A percentile compares a stretch with the other conserved stretches of the same genome.
phyloP scores from a whole-genome alignment of 192 early-diverging fungal genomes.

The Backusella australiensis region DNA sequence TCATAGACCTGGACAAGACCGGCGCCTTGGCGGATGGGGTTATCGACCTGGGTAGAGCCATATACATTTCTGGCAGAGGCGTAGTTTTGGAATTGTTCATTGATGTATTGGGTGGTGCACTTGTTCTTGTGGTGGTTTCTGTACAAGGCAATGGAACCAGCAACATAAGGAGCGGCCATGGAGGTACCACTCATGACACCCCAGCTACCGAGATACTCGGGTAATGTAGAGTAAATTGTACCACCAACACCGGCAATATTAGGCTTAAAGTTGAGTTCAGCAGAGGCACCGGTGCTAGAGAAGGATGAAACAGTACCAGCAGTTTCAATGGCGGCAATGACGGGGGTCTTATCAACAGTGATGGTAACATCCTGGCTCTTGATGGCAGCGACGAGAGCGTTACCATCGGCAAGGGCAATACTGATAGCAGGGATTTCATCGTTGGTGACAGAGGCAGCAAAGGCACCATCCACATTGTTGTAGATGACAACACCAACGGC shows the following conservation, averaged over 20 bases:
- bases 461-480: conserved; percentile 41
- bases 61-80: conserved; percentile 1
- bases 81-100: conserved; percentile 35
- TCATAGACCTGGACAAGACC: conserved; percentile 52
- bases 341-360: conserved; percentile 43
- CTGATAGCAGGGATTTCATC: conserved; percentile 52
- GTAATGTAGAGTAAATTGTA: conserved; percentile 49
- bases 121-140: conserved; percentile 33
- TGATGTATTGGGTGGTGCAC: conserved; percentile 24
- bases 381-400: conserved; percentile 46
- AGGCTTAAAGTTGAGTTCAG: conserved; percentile 59
- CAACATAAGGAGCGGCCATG: conserved; percentile 61
- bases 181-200: conserved; percentile 50
- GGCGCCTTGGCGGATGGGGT: conserved; percentile 47
- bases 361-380: conserved; percentile 40
- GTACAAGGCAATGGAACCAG: conserved; percentile 50
- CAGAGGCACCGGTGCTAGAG: conserved; percentile 70
- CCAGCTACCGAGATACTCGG: conserved; percentile 41
- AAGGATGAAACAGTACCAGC: conserved; percentile 71
- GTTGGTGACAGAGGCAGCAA: conserved; percentile 27
- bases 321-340: conserved; percentile 40
- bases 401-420: conserved; percentile 52
- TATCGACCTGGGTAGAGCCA: conserved; percentile 10
- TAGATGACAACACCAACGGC: conserved; percentile 67
- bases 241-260: conserved; percentile 53